Percentiles rank a stretch among this genome's conserved stretches.
Evolutionary conservation across 345 rosid genomes (phyloP).

Genomic region (Moricandia arvensis): DNA sequence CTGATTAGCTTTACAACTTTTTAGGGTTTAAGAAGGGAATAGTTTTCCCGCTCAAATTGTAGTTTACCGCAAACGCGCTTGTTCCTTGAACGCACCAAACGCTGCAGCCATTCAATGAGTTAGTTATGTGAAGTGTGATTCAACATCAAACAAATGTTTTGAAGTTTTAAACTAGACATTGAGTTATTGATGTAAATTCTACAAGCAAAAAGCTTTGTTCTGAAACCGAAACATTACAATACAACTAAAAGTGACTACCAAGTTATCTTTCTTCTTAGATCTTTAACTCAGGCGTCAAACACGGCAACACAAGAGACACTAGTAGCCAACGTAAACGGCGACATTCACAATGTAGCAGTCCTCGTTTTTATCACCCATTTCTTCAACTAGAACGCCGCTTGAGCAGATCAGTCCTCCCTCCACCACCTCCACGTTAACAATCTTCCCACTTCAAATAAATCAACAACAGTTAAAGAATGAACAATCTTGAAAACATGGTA

Average conservation of each 20-base stretch:
- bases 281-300: neutral
- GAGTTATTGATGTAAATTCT: too few species aligned
- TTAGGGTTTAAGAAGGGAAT: neutral
- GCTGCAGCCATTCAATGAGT: too few species aligned
- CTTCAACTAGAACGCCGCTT: conserved; percentile 75
- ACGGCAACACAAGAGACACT: neutral
- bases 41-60: too few species aligned
- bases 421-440: conserved; percentile 66
- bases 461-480: neutral
- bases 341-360: conserved; percentile 70
- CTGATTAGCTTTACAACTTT: neutral
- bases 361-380: conserved; percentile 87
- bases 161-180: too few species aligned
- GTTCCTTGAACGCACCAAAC: too few species aligned
- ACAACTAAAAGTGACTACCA: too few species aligned
- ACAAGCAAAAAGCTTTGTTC: too few species aligned
- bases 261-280: too few species aligned
- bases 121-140: too few species aligned
- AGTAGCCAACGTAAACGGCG: neutral
- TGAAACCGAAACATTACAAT: too few species aligned
- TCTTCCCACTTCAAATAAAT: conserved; percentile 51
- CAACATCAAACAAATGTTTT: too few species aligned
- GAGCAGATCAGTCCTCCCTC: conserved; percentile 91
- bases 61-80: too few species aligned
- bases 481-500: neutral